These are phyloP conservation scores for Dryadomyces quercivorus DNA, from an alignment of 2,329 filamentous ascomycete species.

Conservation along the genomic window DNA sequence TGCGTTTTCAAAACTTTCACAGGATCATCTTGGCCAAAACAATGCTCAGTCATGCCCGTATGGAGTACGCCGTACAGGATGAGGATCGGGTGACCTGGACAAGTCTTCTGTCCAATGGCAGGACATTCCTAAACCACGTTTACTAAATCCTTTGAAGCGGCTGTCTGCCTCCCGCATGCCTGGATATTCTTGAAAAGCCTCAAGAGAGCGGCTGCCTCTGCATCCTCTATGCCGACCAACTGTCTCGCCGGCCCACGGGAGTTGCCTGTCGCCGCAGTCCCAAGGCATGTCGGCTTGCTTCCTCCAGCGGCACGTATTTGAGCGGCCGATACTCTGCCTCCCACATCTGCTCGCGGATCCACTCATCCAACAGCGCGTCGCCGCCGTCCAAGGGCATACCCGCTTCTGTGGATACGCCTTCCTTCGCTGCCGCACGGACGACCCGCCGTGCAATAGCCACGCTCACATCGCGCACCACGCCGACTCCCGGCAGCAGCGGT, in stretches of 20 bases:
- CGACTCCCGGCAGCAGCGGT: constrained; percentile 65
- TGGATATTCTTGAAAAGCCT: too few species aligned
- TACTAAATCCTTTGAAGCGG: too few species aligned
- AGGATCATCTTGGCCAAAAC: too few species aligned
- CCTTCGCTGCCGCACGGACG: constrained; percentile 57
- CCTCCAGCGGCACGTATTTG: constrained; percentile 37
- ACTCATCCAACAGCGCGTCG: constrained; percentile 45
- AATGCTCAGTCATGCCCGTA: too few species aligned
- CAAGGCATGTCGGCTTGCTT: constrained; percentile 44
- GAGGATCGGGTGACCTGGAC: too few species aligned
- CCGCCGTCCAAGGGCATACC: constrained; percentile 49
- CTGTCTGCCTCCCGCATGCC: too few species aligned
- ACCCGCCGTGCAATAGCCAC: constrained; percentile 66
- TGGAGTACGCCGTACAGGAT: too few species aligned
- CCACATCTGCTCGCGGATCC: constrained; percentile 76
- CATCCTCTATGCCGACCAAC: not conserved
- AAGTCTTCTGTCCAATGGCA: too few species aligned
- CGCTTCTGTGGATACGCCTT: constrained; percentile 52
- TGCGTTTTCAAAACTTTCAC: too few species aligned
- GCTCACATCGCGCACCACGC: constrained; percentile 61
- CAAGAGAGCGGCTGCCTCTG: too few species aligned
- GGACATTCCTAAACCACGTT: too few species aligned
- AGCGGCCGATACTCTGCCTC: constrained; percentile 55
- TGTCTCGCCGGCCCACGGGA: not conserved
- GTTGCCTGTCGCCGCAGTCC: constrained; percentile 20